phyloP scores from a whole-genome alignment of 2,329 filamentous ascomycete genomes.

The Aspergillus oerlinghausenensis region DNA sequence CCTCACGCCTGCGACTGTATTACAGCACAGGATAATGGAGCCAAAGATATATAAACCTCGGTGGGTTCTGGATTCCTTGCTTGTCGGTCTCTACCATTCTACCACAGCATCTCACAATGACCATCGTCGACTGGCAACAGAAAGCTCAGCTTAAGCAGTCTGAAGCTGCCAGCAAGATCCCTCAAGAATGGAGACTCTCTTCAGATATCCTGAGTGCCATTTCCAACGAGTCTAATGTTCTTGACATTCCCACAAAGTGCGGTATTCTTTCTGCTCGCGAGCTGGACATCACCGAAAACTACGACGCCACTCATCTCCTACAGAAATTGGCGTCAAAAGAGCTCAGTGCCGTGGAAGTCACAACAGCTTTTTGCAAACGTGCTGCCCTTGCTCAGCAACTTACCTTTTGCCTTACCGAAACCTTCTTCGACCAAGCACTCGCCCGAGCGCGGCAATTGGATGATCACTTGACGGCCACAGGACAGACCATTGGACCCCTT shows the following conservation, averaged over 20 bases:
- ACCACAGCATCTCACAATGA: neutral
- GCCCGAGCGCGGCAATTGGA: constrained; percentile 47
- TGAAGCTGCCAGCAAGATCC: constrained; percentile 7
- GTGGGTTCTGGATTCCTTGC: neutral
- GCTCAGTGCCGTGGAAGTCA: constrained; percentile 40
- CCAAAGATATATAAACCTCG: neutral
- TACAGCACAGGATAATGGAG: too few relatives aligned
- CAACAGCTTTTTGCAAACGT: constrained; percentile 34
- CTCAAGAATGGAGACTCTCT: constrained; percentile 5
- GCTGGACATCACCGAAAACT: neutral
- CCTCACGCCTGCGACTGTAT: neutral
- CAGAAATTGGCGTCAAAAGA: constrained; percentile 38
- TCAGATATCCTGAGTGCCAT: neutral
- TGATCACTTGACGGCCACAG: constrained; percentile 35
- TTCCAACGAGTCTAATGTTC: constrained; percentile 1
- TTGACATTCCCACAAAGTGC: constrained; percentile 1
- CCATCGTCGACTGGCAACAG: constrained; percentile 4
- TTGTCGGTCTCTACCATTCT: neutral
- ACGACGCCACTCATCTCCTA: neutral
- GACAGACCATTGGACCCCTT: constrained; percentile 51
- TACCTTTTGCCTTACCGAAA: constrained; percentile 50
- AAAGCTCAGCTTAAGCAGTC: constrained; percentile 7
- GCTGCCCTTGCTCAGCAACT: constrained; percentile 39
- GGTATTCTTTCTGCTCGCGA: neutral
- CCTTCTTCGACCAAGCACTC: constrained; percentile 49